Base-by-base conservation (phyloP, 441 rosid species). In the Breynia disticha region DNA sequence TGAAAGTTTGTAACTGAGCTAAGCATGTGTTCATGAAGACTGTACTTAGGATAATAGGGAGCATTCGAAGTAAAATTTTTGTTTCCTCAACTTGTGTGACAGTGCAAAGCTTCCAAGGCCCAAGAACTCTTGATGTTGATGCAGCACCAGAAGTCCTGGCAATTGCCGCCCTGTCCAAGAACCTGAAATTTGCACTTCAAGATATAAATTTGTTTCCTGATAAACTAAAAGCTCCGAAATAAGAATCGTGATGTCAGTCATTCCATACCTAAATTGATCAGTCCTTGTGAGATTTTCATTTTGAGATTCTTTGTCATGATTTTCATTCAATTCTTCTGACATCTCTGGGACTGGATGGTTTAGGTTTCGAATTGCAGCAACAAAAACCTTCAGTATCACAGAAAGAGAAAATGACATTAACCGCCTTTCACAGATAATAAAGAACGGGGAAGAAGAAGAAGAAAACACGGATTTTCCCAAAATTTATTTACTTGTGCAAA, bases 11-110 rank as follows among this genome's bases (percentile, higher is more conserved):
- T 48, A 80, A 81, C 54, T 83, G 90, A 59, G 87, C 90, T 65
- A 83, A 54, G 52, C 86, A 83, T 11, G 86, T 80, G 66, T 78
- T 78, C 75, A 80, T 72, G 66, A 83, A 78, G 53, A 83, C 67
- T 14, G 86, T 80, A 70, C 90, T 78, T 1, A 78, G 54, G 39
- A 80, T 59, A 37, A 80, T 74, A 0, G 90, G 90, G 19, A 76
- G 73, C 86, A 83, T 80, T 11, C 86, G 72, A 38, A 78, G 21
- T 18, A 83, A 43, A 64, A 80, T 80, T 63, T 83, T 83, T 7
- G 84, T 71, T 78, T 83, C 84, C 68, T 83, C 90, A 7, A 80
- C 73, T 66, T 80, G 84, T 17, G 86, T 76, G 53, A 76, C 82
- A 1, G 80, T 76, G 70, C 82, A 74, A 16, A 78, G 55, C 52